Evolutionary conservation across 331 rosid genomes (phyloP).

Genomic region (Rhamnella rubrinervis): DNA sequence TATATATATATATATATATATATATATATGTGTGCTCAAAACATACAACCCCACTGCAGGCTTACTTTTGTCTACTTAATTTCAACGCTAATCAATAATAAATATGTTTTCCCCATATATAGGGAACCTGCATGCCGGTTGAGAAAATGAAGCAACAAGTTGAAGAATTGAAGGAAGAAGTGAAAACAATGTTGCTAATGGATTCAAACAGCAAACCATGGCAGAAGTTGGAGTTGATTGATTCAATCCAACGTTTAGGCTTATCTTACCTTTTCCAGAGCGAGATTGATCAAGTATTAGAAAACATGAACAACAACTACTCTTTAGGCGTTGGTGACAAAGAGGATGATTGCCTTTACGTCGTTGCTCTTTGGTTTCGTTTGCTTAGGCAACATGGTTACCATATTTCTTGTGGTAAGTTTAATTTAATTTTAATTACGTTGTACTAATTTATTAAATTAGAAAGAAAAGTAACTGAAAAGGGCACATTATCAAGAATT

Average conservation of each 20-base stretch:
- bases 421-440: not conserved
- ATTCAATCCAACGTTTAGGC: not conserved
- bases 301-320: too few relatives aligned
- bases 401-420: not conserved
- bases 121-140: not conserved
- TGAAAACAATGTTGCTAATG: not conserved
- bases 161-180: slow-evolving; percentile 19
- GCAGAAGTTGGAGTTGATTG: not conserved
- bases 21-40: too few relatives aligned
- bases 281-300: not conserved
- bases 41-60: too few relatives aligned
- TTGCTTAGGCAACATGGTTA: not conserved
- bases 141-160: not conserved
- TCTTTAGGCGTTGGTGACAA: too few relatives aligned
- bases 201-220: not conserved
- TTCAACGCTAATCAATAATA: too few relatives aligned
- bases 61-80: too few relatives aligned
- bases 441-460: not conserved
- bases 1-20: too few relatives aligned
- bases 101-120: too few relatives aligned
- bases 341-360: not conserved
- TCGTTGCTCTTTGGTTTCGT: not conserved
- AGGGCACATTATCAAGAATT: too few relatives aligned
- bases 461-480: not conserved
- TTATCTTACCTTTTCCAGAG: not conserved